Conservation (phyloP, 2,329 filamentous ascomycete genomes). For the Cryphonectria carpinicola region DNA sequence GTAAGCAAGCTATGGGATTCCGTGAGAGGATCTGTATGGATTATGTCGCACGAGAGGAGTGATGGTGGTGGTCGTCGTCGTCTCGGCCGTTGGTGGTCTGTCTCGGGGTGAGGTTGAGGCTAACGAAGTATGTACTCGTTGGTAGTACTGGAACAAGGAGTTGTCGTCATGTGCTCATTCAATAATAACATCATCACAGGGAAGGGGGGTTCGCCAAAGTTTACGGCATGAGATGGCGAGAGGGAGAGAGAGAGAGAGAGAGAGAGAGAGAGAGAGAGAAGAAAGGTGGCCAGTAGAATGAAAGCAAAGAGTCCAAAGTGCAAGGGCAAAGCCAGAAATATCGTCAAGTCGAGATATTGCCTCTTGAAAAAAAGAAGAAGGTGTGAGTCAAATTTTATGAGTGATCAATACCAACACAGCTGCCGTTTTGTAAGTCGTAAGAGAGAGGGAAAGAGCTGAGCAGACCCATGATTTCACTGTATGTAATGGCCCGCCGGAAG, state of each 20-base stretch:
- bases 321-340: not conserved
- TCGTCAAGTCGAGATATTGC: not conserved
- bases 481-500: not conserved
- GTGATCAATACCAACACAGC: not conserved
- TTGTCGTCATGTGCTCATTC: not conserved
- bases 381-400: not conserved
- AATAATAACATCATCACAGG: not conserved
- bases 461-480: not conserved
- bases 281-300: not conserved
- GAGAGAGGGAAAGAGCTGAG: not conserved
- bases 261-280: no score
- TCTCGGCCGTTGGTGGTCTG: not conserved
- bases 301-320: not conserved
- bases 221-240: not conserved
- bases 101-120: not conserved
- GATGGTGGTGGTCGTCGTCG: not conserved
- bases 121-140: not conserved
- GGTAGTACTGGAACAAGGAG: not conserved
- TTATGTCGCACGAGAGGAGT: not conserved
- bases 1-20: not conserved
- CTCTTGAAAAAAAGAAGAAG: not conserved
- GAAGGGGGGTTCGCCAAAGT: not conserved
- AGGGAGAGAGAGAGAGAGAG: no score
- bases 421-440: constrained; percentile 4
- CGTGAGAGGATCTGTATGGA: not conserved